phyloP scores from a whole-genome alignment of 2,329 filamentous ascomycete species.

The Fusarium sp. region DNA sequence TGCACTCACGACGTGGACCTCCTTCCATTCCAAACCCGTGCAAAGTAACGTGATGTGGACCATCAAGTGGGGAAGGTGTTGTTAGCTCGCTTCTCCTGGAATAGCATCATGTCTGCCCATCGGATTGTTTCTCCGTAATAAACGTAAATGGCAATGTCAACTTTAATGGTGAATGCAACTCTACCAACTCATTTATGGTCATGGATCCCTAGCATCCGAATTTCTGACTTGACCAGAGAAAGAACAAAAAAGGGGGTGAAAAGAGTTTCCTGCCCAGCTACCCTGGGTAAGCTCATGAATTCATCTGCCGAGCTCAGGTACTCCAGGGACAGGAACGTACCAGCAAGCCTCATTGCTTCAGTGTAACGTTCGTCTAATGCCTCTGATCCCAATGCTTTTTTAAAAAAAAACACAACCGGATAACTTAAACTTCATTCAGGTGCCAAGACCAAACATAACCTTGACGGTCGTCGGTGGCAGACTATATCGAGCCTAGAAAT shows the following conservation, averaged over 20 bases:
- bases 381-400: conserved; percentile 15
- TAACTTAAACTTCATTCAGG: conserved; percentile 37
- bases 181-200: conserved; percentile 14
- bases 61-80: conserved; percentile 18
- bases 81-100: conserved; percentile 21
- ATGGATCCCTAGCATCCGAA: conserved; percentile 20
- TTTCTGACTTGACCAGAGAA: background rate
- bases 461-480: conserved; percentile 40
- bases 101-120: conserved; percentile 16
- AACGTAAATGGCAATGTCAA: conserved; percentile 35
- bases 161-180: conserved; percentile 38
- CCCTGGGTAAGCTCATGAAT: conserved; percentile 22
- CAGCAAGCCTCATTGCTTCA: conserved; percentile 39
- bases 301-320: conserved; percentile 39
- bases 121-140: conserved; percentile 32
- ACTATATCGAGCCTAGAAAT: conserved; percentile 35
- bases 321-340: conserved; percentile 36
- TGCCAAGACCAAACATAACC: conserved; percentile 34
- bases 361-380: conserved; percentile 20
- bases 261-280: conserved; percentile 15
- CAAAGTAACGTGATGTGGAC: conserved; percentile 42
- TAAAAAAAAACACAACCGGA: conserved; percentile 3
- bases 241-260: background rate
- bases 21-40: conserved; percentile 35
- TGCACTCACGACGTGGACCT: conserved; percentile 14